These are phyloP conservation scores for Hymenoscyphus fructigenus DNA, from an alignment of 2,329 filamentous ascomycete genomes.

Conservation along the genomic window DNA sequence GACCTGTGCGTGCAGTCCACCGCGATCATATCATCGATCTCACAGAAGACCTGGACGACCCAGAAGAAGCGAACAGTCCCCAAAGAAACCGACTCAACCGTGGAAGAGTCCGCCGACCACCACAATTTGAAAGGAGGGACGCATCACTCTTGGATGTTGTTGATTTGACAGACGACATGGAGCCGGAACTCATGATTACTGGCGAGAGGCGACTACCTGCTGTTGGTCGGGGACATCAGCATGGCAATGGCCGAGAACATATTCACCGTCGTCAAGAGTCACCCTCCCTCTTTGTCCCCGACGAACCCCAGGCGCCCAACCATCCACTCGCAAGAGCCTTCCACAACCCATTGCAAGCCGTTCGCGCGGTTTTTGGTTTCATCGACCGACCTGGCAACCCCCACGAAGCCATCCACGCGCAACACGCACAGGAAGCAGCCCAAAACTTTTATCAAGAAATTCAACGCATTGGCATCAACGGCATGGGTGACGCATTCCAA, in stretches of 20 bases:
- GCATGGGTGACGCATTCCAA: not conserved
- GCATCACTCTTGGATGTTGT: conserved; percentile 41
- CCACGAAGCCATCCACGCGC: not conserved
- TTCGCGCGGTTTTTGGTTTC: not conserved
- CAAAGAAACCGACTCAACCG: conserved; percentile 6
- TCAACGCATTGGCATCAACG: not conserved
- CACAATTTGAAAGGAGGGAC: conserved; percentile 34
- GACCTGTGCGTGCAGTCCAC: conserved; percentile 26
- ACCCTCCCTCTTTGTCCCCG: conserved; percentile 13
- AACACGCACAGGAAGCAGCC: not conserved
- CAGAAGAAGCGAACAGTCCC: not conserved
- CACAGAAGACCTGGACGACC: conserved; percentile 34
- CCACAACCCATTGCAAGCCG: not conserved
- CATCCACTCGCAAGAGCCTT: not conserved
- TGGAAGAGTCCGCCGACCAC: conserved; percentile 24
- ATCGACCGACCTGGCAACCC: conserved; percentile 5
- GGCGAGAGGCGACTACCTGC: conserved; percentile 26
- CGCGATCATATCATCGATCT: conserved; percentile 36
- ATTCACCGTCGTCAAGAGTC: conserved; percentile 12
- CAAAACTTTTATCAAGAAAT: conserved; percentile 7
- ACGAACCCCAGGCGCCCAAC: conserved; percentile 11
- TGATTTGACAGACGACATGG: conserved; percentile 52
- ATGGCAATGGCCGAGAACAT: not conserved
- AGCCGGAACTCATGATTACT: conserved; percentile 37
- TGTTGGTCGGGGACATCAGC: not conserved